Evolutionary conservation across 2,329 filamentous ascomycete species (phyloP), one percentile per base, ranked within the genome.

Genomic region (Cordyceps fumosorosea): DNA sequence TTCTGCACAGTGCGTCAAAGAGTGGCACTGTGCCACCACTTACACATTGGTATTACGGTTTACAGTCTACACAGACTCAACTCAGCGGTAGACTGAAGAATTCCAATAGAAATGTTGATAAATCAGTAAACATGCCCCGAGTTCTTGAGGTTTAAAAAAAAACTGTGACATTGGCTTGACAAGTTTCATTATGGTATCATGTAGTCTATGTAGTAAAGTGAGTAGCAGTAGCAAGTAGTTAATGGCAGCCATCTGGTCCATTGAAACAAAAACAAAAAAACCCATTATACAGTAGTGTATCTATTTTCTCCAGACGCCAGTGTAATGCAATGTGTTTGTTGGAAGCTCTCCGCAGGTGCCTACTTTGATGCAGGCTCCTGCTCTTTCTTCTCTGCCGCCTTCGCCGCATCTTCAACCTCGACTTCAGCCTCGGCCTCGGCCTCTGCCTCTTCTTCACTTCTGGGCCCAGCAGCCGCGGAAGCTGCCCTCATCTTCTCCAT

Each of bases 401-500:
- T 44, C 4, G 24, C 24, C 5, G 51, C 20, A 14, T 24, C 34
- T 16, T 60, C 58, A 16, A 48, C 48, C 26, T 60, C 37, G 26
- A 53, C 37, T 12, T 37, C 45, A 20, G 60, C 54, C 47, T 57
- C 45, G 18, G 57, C 56, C 18, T 60, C 47, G 10, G 57, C 62
- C 37, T 56, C 57, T 1, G 62, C 57, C 29, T 53, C 52, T 12
- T 63, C 56, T 56, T 74, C 69, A 11, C 50, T 61, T 26, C 40
- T 50, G 5, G 50, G 51, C 2, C 37, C 51, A 22, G 52, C 52
- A 14, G 42, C 32, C 3, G 29, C 51, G 20, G 40, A 42, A n/a
- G 57, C 40, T 48, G 58, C 58, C 26, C 24, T 34, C 51, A 62
- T 62, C 52, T 62, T 71, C 65, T 75, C 72, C 74, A 89, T 78